A percentile compares a stretch with the other conserved stretches of the same genome.
phyloP scores from a whole-genome alignment of 2,329 filamentous ascomycete genomes.

The Colletotrichum spaethianum region DNA sequence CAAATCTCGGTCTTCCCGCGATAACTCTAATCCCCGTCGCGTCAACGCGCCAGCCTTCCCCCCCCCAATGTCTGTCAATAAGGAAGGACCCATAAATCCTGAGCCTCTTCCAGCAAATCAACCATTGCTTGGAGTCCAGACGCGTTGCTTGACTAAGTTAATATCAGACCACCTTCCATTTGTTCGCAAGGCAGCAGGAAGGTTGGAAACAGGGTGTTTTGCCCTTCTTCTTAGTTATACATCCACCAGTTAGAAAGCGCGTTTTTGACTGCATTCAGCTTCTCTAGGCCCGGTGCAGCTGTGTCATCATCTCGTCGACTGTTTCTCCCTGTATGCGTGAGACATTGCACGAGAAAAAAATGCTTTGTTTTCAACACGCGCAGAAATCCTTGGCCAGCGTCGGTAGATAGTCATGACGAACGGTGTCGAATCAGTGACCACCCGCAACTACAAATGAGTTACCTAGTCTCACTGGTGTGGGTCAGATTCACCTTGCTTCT shows the following conservation, averaged over 20 bases:
- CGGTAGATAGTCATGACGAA: too few species aligned
- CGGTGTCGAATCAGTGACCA: not conserved
- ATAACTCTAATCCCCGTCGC: slow-evolving; percentile 23
- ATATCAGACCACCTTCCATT: too few species aligned
- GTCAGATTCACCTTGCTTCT: not conserved
- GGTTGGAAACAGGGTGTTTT: not conserved
- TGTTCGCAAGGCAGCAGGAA: not conserved
- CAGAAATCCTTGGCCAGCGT: not conserved
- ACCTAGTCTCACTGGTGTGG: not conserved
- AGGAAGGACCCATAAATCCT: not conserved
- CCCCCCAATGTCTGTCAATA: not conserved
- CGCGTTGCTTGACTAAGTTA: not conserved
- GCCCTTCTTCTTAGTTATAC: too few species aligned
- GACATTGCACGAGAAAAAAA: slow-evolving; percentile 1
- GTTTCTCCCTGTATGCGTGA: not conserved
- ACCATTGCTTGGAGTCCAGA: not conserved
- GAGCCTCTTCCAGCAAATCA: not conserved
- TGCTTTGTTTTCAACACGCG: not conserved
- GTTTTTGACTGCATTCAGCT: not conserved
- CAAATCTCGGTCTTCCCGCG: not conserved
- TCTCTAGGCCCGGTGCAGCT: not conserved
- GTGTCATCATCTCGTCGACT: not conserved
- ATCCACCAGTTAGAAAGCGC: not conserved
- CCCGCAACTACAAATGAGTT: not conserved
- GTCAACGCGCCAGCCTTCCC: not conserved